Base-by-base conservation (phyloP, 2,329 filamentous ascomycete species). In the Colletotrichum sp. region DNA sequence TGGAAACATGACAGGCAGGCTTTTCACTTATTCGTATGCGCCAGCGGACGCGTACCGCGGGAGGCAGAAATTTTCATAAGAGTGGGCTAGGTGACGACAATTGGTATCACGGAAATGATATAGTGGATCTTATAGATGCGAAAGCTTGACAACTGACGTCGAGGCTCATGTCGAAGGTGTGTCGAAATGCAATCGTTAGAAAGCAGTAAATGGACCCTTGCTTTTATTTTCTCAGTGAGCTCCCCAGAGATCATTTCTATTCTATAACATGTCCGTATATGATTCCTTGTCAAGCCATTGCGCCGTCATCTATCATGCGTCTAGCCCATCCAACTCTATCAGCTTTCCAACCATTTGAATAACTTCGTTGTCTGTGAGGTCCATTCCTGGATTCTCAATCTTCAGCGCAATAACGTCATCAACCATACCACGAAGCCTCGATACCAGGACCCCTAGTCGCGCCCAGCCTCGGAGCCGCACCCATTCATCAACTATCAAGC, bases 401-500 rank as follows among this genome's bases (percentile, higher is more conserved):
- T 96, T 96, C 78, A 90, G 89, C 73, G 94, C 94, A 81, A 99
- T 91, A 77, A 98, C 89, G 78, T 93, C 92, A 86, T 99, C 97
- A 70, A 99, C 89, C 93, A 99, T 95, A 73, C 93, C 92, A 78
- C 97, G 90, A 79, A 99, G 85, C 77, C 96, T 89, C 62, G 94
- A 95, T 4, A 98, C 94, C 79, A 99, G 85, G 15, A 99, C 96
- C 34, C 96, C 97, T 78, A 99, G 97, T 63, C 97, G 91, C 2
- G 97, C 96, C 97, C 97, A 99, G 1, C 97, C 97, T 28, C 95
- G 90, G 36, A 99, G 87, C 44, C 89, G 85, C 70, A 99, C 88
- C 97, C 96, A 99, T 68, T 95, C 96, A 85, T 99, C 97, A 5
- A 99, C 95, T 5, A 98, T 88, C 21, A 99, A 87, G 0, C 97